phyloP scores from a whole-genome alignment of 1,139 yeast genomes.

The Zygoascus meyerae region DNA sequence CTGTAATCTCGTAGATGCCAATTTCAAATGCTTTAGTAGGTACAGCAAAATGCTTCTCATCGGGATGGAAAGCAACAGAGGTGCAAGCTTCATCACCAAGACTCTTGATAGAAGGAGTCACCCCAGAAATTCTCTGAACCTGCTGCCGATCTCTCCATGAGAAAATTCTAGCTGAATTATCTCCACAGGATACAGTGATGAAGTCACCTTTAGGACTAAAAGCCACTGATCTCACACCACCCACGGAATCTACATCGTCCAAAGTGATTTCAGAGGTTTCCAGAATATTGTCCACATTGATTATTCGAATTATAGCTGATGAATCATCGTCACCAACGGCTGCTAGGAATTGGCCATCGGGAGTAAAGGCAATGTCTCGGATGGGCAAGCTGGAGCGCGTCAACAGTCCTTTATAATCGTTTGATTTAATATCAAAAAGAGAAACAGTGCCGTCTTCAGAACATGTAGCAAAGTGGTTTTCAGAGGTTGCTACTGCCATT shows the following conservation, averaged over 20 bases:
- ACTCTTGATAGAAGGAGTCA: conserved; percentile 32
- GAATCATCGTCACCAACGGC: conserved; percentile 76
- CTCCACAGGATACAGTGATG: conserved; percentile 57
- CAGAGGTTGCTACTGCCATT: conserved; percentile 20
- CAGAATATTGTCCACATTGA: conserved; percentile 44
- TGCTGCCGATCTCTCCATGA: conserved; percentile 25
- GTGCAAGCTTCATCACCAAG: conserved; percentile 37
- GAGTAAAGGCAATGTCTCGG: conserved; percentile 59
- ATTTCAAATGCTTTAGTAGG: conserved; percentile 41
- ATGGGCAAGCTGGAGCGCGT: conserved; percentile 52
- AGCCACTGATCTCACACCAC: conserved; percentile 47
- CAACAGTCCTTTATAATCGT: conserved; percentile 26
- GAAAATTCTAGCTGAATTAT: conserved; percentile 61
- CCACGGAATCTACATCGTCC: conserved; percentile 34
- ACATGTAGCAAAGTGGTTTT: conserved; percentile 31
- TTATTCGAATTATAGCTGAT: conserved; percentile 38
- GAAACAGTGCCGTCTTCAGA: conserved; percentile 35
- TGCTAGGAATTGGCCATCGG: conserved; percentile 62
- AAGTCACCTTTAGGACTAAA: conserved; percentile 58
- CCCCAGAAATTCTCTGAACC: conserved; percentile 36
- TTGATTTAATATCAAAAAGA: conserved; percentile 27
- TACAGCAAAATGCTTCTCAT: conserved; percentile 58
- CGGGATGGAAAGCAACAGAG: conserved; percentile 53
- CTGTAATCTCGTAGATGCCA: conserved; percentile 30
- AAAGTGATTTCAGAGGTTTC: conserved; percentile 35